phyloP scores from a whole-genome alignment of 768 basidiomycete genomes.

The Pleurotus cornucopiae region DNA sequence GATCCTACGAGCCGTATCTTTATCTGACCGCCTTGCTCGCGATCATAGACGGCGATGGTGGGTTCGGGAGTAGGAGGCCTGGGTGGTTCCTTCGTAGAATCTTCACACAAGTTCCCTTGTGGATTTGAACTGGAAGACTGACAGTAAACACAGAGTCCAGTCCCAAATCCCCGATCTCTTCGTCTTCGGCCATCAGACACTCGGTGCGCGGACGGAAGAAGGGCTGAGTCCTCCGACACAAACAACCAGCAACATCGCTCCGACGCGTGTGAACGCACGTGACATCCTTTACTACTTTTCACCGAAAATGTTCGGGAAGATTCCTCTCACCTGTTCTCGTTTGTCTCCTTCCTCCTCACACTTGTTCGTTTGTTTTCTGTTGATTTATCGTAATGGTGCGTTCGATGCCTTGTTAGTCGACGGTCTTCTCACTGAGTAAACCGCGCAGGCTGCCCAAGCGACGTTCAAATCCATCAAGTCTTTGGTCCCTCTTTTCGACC shows the following conservation, averaged over 20 bases:
- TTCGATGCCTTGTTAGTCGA: neutral
- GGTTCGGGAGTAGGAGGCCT: slow-evolving; percentile 67
- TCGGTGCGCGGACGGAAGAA: neutral
- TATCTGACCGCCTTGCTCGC: slow-evolving; percentile 34
- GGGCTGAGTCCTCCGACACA: neutral
- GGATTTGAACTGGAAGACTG: slow-evolving; percentile 16
- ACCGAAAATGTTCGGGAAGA: slow-evolving; percentile 10
- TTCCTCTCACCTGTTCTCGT: slow-evolving; percentile 4
- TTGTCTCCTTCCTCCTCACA: neutral
- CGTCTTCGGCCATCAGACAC: slow-evolving; percentile 3
- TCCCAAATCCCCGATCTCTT: slow-evolving; percentile 28
- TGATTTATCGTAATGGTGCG: slow-evolving; percentile 6
- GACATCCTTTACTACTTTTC: slow-evolving; percentile 2
- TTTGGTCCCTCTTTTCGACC: slow-evolving; percentile 88
- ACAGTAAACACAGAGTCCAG: slow-evolving; percentile 52
- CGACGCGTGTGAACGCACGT: neutral
- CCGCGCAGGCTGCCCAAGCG: slow-evolving; percentile 69
- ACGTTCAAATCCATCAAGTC: slow-evolving; percentile 96
- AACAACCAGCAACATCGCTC: neutral
- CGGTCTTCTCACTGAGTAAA: neutral
- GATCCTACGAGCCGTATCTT: slow-evolving; percentile 69
- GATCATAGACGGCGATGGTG: slow-evolving; percentile 45
- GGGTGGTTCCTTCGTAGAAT: slow-evolving; percentile 48
- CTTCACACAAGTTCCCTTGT: slow-evolving; percentile 4
- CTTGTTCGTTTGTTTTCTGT: slow-evolving; percentile 1